A percentile compares a stretch with the other conserved stretches of the same genome.
These are phyloP conservation scores for Xylariaceae sp. DNA, from an alignment of 2,329 filamentous ascomycete genomes.

Conservation along the genomic window DNA sequence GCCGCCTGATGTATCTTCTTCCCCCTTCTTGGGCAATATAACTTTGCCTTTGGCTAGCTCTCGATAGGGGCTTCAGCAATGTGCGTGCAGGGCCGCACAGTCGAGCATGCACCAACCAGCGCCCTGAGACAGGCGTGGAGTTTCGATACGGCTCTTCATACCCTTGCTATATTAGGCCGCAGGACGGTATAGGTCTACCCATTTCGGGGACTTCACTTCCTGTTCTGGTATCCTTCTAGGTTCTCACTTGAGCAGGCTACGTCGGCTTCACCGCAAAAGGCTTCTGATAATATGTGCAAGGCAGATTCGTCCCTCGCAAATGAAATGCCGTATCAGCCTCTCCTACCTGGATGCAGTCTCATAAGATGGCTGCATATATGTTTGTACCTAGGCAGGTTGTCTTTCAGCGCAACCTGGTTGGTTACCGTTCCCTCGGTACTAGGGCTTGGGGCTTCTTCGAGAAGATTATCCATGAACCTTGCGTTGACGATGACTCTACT, in stretches of 20 bases:
- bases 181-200: background rate
- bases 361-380: background rate
- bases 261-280: background rate
- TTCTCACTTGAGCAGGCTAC: background rate
- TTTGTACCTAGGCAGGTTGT: background rate
- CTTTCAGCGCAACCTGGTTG: conserved; percentile 5
- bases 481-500: background rate
- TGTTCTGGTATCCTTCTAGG: background rate
- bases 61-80: conserved; percentile 6
- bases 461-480: background rate
- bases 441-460: background rate
- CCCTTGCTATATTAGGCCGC: background rate
- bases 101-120: conserved; percentile 3
- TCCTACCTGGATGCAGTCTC: conserved; percentile 5
- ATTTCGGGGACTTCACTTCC: background rate
- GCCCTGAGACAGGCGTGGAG: background rate
- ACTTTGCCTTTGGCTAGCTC: conserved; percentile 5
- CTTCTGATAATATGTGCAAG: background rate
- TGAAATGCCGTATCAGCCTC: background rate
- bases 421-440: conserved; percentile 9
- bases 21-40: conserved; percentile 5
- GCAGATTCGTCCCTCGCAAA: background rate
- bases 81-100: conserved; percentile 6
- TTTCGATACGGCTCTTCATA: conserved; percentile 1
- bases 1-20: conserved; percentile 16